Evolutionary conservation across 768 basidiomycete genomes (phyloP), one percentile per base, ranked within the genome.

Genomic region (Agaricus subrufescens): DNA sequence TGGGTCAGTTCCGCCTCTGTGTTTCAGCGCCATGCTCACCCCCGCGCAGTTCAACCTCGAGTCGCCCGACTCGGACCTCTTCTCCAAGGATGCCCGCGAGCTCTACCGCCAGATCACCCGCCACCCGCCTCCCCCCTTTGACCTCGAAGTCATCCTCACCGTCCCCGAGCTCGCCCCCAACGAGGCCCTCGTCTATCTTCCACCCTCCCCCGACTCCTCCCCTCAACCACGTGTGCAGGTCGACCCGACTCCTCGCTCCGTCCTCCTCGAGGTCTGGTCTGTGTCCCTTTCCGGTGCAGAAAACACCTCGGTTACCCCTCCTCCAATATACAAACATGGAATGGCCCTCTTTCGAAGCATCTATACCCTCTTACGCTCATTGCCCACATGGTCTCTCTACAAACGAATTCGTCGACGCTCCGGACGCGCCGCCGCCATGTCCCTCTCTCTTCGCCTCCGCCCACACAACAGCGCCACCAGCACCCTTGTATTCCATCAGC

Each of bases 331-430:
- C 79, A 93, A 93, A 69, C 85, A 91, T 62, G 84, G 86, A 37
- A 92, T 93, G 63, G 80, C 87, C 31, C 78, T 91, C 19, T 93
- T 92, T 73, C 80, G 91, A 49, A 89, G 87, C 65, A 65, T 89
- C 5, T 93, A 75, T 74, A 85, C 83, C 51, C 69, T 92, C 43
- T 75, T 92, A 46, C 79, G 89, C 52, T 76, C 90, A 26, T 77
- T 91, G 3, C 91, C 91, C 15, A 75, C 86, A 0, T 93, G 89
- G 89, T 86, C 81, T 67, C 78, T 87, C 50, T 79, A 79, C 68
- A 84, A 26, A 25, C 58, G 78, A 82, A 62, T 75, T 80, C 15
- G 77, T 84, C 34, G 81, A 86, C 27, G 69, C 80, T 34, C 81
- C 82, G 44, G 77, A 91, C 50, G 84, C 87, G 50, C 88, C 90